Base-by-base conservation (phyloP, 768 basidiomycete species). In the Auricularia heimuer region DNA sequence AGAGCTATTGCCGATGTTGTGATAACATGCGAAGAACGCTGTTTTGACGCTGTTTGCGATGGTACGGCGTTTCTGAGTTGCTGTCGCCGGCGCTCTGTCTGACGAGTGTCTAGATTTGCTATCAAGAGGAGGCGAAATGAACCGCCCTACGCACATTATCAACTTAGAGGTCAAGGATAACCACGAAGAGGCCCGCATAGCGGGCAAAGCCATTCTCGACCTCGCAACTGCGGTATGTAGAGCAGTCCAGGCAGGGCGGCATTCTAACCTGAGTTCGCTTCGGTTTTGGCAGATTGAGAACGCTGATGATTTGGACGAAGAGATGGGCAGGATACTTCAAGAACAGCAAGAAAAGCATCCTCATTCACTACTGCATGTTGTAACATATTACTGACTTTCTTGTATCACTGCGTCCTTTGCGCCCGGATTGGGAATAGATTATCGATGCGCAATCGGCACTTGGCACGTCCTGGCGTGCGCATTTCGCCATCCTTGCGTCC, bases 151-250 rank as follows among this genome's bases (percentile, higher is more conserved):
- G 18, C 97, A 99, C 75, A 75, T 99, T 54, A 92, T 99, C 71
- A 99, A 99, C 75, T 85, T 98, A 67, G 97, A 99, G 73, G 98
- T 98, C 76, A 97, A 92, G 78, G 97, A 99, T 76, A 98, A 97
- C 72, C 95, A 98, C 70, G 97, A 98, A 80, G 97, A 99, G 76
- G 97, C 97, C 0, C 80, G 90, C 60, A 93, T 98, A 68, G 97
- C 97, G 33, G 96, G 97, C 18, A 92, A 88, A 74, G 94, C 96
- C 2, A 94, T 98, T 73, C 79, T 98, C 35, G 95, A 96, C 71
- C 79, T 99, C 24, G 94, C 93, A 7, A 80, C 85, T 61, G 89
- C 94, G 64, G 96, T 97, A 71, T 77, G 92, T 81, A 8, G 64
- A 21, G 56, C 39, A 66, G 3, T 56, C 12, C 36, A 3, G 54